Percentiles rank a stretch among this genome's conserved stretches.
Conservation (phyloP, 2,329 filamentous ascomycete genomes). For the Aspergillus sp. region DNA sequence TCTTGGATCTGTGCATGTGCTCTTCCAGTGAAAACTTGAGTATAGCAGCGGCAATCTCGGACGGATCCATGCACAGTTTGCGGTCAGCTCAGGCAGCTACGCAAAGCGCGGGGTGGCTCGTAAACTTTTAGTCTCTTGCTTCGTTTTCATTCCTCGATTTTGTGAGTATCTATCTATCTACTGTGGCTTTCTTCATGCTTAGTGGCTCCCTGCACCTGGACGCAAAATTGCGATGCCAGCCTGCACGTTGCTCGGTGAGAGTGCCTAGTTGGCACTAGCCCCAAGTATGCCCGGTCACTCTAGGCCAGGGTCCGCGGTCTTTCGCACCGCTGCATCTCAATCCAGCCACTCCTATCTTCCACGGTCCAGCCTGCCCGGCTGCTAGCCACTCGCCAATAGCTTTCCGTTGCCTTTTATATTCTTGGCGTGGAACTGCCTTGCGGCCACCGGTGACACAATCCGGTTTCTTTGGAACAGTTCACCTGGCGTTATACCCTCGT, state of each 20-base stretch:
- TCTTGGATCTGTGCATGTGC: neutral
- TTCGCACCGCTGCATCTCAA: neutral
- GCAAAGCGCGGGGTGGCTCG: neutral
- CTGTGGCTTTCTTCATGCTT: neutral
- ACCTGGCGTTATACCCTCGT: neutral
- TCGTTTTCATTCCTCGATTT: neutral
- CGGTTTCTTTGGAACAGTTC: neutral
- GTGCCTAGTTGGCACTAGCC: neutral
- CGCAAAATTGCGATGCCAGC: neutral
- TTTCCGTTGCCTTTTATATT: neutral
- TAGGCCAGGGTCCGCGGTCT: neutral
- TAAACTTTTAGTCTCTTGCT: neutral
- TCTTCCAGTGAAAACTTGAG: neutral
- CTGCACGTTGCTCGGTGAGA: neutral
- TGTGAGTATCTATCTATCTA: neutral
- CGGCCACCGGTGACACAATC: neutral
- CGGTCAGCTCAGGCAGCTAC: conserved; percentile 1
- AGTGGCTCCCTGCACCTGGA: neutral
- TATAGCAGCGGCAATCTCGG: neutral
- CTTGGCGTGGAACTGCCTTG: neutral
- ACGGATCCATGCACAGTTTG: neutral
- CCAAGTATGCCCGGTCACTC: neutral
- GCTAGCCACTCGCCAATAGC: neutral
- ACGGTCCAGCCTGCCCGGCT: neutral
- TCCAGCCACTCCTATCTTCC: neutral